phyloP scores from a whole-genome alignment of 805 yeast species.

The Nakazawaea peltata region DNA sequence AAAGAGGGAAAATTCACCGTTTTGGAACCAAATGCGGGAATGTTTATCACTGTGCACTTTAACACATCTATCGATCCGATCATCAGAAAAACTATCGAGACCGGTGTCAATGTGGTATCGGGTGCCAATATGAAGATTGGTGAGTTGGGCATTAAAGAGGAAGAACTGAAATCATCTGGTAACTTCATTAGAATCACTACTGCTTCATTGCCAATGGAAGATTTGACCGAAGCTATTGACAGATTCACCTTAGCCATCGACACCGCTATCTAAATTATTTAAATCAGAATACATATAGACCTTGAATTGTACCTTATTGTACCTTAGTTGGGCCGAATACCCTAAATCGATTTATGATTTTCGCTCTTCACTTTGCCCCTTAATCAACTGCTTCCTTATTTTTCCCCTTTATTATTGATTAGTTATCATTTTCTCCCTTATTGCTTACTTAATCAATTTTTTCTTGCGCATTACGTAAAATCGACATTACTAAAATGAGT shows the following conservation, averaged over 20 bases:
- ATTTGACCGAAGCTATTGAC: constrained; percentile 43
- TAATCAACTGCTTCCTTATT: too few relatives aligned
- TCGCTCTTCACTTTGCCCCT: too few relatives aligned
- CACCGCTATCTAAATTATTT: constrained; percentile 22
- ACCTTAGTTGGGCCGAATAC: too few relatives aligned
- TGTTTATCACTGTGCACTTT: constrained; percentile 28
- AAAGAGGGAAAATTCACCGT: constrained; percentile 26
- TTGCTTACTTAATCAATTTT: too few relatives aligned
- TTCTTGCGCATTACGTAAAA: too few relatives aligned
- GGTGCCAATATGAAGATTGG: constrained; percentile 51
- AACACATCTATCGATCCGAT: constrained; percentile 23
- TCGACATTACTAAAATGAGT: too few relatives aligned
- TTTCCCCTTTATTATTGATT: too few relatives aligned
- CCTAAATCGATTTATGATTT: too few relatives aligned
- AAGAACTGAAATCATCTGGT: constrained; percentile 23
- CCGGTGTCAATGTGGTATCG: constrained; percentile 49
- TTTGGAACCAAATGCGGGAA: constrained; percentile 42
- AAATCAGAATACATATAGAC: background rate
- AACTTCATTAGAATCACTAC: constrained; percentile 53
- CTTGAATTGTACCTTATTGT: too few relatives aligned
- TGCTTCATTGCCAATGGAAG: constrained; percentile 40
- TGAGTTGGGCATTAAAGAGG: constrained; percentile 18
- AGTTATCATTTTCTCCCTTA: too few relatives aligned
- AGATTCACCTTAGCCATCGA: constrained; percentile 42
- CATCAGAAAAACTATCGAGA: constrained; percentile 31